Evolutionary conservation across 495 filamentous ascomycete genomes (phyloP), one percentile per base, ranked within the genome.

Genomic region (Parmelia sp.): DNA sequence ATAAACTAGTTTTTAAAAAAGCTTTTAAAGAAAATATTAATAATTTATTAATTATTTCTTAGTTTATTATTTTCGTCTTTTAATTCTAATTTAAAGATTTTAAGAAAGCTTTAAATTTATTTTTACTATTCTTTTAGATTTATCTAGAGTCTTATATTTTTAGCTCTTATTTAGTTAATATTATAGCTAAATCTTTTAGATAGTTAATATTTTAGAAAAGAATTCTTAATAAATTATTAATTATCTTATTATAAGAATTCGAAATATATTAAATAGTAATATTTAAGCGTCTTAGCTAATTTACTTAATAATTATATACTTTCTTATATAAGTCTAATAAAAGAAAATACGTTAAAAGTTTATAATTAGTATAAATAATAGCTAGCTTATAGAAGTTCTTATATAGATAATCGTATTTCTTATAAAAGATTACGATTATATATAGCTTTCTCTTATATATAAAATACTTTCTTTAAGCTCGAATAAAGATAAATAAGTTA

Each of bases 351-450:
- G 19, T 60, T 0, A 67, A 29, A 0, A 36, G 19, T 4, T 44
- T 44, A 59, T 67, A 27, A 44, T 63, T 51, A 6, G 37, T 67
- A 29, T 63, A 21, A 0, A 67, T 17, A 14, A 67, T n/a, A 0
- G 49, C 17, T 0, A 17, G 11, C 0, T 59, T 6, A 36, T 42
- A 60, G 0, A 31, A 36, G 6, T 67, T 14, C 21, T 67, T 67
- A 19, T 6, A 67, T 12, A 67, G 23, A n/a, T 67, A 67, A 5
- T 67, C n/a, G 14, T 63, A 67, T 21, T 67, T 67, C 0, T 11
- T 42, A 27, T 14, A 3, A 12, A 67, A 67, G 5, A 12, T 37
- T 0, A 67, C 35, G 0, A 67, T 44, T 0, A 27, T 31, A 17
- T 56, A 67, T 0, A 64, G 37, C 2, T 67, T 25, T 10, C 36